Conservation (phyloP, 225 moss, liverwort and hornwort species). For the Pseudisothecium myosuroides region DNA sequence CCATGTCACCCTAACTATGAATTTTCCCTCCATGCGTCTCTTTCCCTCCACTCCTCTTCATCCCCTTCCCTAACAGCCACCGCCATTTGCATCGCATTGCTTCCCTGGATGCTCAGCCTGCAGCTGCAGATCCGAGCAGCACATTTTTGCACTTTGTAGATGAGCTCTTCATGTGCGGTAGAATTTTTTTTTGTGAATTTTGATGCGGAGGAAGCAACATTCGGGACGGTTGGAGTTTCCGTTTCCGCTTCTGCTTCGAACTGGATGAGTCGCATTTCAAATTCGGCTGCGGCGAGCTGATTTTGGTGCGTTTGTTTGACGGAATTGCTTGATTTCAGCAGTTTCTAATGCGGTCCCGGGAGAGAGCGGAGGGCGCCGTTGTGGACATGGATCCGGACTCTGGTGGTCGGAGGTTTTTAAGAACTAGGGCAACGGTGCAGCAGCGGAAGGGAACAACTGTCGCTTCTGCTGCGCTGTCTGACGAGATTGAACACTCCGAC, state of each 20-base stretch:
- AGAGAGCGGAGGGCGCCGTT: constrained; percentile 19
- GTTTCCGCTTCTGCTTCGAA: background rate
- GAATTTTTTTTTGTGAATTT: background rate
- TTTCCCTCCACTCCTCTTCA: background rate
- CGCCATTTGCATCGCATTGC: background rate
- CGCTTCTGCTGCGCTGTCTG: background rate
- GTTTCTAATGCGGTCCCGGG: constrained; percentile 43
- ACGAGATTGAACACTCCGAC: constrained; percentile 35
- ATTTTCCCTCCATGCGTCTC: background rate
- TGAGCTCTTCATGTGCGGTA: background rate
- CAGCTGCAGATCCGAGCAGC: background rate
- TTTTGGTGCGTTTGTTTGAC: background rate
- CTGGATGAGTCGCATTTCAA: background rate
- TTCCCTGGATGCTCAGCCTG: background rate
- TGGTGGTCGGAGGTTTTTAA: background rate
- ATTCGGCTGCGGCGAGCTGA: background rate
- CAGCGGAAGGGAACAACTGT: background rate
- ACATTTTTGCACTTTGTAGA: background rate
- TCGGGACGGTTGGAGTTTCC: background rate
- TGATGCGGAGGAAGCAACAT: background rate
- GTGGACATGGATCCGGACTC: constrained; percentile 5
- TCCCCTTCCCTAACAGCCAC: background rate
- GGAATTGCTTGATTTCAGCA: background rate
- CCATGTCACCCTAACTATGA: background rate
- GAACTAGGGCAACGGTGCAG: background rate